Evolutionary conservation across 768 basidiomycete genomes (phyloP), one percentile per base, ranked within the genome.

Genomic region (Lentinula sp.): DNA sequence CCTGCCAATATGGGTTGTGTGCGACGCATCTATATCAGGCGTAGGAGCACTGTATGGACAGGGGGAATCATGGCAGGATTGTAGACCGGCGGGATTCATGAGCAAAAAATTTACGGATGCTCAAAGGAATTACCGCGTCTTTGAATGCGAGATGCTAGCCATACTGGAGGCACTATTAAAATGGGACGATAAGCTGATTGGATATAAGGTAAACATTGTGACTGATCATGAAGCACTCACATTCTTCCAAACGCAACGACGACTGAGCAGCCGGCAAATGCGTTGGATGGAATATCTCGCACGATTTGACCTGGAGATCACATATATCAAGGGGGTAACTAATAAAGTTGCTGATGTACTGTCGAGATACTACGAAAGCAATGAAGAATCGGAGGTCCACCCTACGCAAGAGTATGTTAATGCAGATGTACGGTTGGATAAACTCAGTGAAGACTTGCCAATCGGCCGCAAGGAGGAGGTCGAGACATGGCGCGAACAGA

Each of bases 341-440:
- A 70, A 70, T 23, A 61, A 42, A 6, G 70, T 71, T 10, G 70
- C 66, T 0, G 69, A 73, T 55, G 57, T 49, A 9, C 42, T 71
- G 4, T 73, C 69, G 1, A 60, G 65, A 0, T 72, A 71, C 46
- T 71, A 68, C 49, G 57, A 67, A 51, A 57, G 63, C 28, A 63
- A 65, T 23, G 50, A 43, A 9, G 5, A 11, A 1, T 28, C 49
- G 2, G 61, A 62, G 5, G 11, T 1, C 5, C 28, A 59, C 48
- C 23, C 1, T 1, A 2, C 10, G 11, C 9, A 42, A 21, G 57
- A 62, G 11, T 60, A 59, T 59, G 59, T 62, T 5, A 35, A 50
- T 45, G 61, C 61, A 10, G 61, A 62, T 35, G 18, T 59, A 37
- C 42, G 48, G 23, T 32, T 62, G 11, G 61, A 62, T 34, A 34